Base-by-base conservation (phyloP, 2,329 filamentous ascomycete species). In the Ustulina deusta region DNA sequence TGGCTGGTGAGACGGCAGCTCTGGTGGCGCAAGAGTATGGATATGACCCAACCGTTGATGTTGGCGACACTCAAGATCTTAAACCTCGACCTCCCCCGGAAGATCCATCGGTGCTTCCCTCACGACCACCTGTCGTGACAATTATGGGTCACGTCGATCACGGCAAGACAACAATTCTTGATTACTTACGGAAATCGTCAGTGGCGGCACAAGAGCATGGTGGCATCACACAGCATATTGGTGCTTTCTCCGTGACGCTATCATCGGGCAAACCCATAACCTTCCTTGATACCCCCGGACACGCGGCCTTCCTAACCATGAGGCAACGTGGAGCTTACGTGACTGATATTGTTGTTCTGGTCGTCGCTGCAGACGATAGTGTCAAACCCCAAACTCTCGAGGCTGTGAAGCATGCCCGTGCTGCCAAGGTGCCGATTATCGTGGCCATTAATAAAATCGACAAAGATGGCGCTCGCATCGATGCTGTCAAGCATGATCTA, bases 61-160 rank as follows among this genome's bases (percentile, higher is more conserved):
- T 78, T 75, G 90, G 83, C 20, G 89, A 91, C 54, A 78, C 82
- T 1, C 83, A 89, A 51, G 95, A 99, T 78, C 81, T 99, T 44
- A 87, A 86, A 69, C 86, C 92, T 27, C 87, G 90, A 11, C 90
- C 93, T 1, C 82, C 85, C 29, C 87, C 89, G 9, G 89, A 90
- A 74, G 93, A 95, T 78, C 86, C 83, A 56, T 88, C 91, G 0
- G 74, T 79, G 15, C 80, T 97, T 7, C 93, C 94, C 1, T 80
- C 83, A 38, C 89, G 97, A 17, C 95, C 96, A 7, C 97, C 96
- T 0, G 93, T 99, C 40, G 94, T 99, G 44, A 98, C 97, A 0
- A 99, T 99, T 76, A 99, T 99, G 97, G 96, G 96, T 2, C 96
- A 99, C 72, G 96, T 99, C 74, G 97, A 99, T 78, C 96, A 99